These are phyloP conservation scores for Quercus ilex DNA, from an alignment of 306 rosid species.

Conservation along the genomic window DNA sequence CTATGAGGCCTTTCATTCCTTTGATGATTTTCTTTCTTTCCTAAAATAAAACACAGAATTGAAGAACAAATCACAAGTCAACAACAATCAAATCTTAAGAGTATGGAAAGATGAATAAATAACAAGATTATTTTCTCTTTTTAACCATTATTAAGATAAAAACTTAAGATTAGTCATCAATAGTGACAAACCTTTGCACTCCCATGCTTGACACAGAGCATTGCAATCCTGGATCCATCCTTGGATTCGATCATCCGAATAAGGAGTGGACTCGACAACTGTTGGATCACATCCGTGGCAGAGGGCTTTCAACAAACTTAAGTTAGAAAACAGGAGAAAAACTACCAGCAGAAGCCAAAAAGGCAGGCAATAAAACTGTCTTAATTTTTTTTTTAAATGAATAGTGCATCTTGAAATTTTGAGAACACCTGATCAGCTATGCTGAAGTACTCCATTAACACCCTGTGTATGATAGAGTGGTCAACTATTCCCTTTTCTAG, in stretches of 20 bases:
- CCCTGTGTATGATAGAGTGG: conserved; percentile 82
- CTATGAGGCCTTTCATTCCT: conserved; percentile 78
- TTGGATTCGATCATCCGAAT: conserved; percentile 74
- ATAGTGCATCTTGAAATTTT: background rate
- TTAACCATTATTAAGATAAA: background rate
- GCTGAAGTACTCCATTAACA: conserved; percentile 72
- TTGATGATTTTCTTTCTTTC: conserved; percentile 94
- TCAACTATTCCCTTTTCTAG: conserved; percentile 96
- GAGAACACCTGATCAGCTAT: conserved; percentile 76
- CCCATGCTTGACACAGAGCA: conserved; percentile 86
- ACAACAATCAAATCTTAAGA: conserved; percentile 16
- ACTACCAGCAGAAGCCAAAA: background rate
- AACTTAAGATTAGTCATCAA: background rate
- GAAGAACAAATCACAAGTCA: conserved; percentile 10
- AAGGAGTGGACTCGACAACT: conserved; percentile 74
- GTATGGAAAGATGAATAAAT: background rate
- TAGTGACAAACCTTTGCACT: conserved; percentile 65
- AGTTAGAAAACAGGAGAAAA: conserved; percentile 33
- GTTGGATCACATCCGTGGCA: conserved; percentile 76
- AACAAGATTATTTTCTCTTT: background rate
- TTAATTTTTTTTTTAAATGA: background rate
- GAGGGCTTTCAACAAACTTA: conserved; percentile 57
- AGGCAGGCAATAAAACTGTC: background rate
- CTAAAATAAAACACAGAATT: conserved; percentile 38
- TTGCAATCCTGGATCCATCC: conserved; percentile 88